Evolutionary conservation across 2,329 filamentous ascomycete species (phyloP).

Genomic region (Cadophora sp.): DNA sequence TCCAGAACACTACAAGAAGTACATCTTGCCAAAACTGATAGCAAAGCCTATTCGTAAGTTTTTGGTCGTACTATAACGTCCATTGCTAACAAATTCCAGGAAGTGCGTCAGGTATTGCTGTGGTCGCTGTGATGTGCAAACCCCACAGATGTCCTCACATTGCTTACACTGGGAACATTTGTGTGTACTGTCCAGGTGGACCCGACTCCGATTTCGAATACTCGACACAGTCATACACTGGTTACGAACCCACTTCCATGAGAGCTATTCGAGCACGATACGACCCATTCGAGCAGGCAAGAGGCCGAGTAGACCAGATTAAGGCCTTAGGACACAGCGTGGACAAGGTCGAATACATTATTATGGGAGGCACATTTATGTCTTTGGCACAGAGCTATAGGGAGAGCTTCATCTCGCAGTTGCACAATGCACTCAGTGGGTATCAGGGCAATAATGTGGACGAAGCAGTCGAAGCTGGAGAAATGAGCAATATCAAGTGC

Average conservation of each 20-base stretch:
- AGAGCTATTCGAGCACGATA: slow-evolving; percentile 95
- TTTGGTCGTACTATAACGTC: background rate
- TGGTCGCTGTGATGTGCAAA: slow-evolving; percentile 99
- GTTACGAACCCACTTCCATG: slow-evolving; percentile 99
- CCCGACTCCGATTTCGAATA: slow-evolving; percentile 99
- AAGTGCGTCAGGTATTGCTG: slow-evolving; percentile 95
- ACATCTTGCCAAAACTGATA: slow-evolving; percentile 93
- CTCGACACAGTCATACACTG: slow-evolving; percentile 97
- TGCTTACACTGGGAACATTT: slow-evolving; percentile 98
- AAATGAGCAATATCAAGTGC: slow-evolving; percentile 97
- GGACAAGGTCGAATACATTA: slow-evolving; percentile 99
- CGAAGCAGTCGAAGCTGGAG: slow-evolving; percentile 90
- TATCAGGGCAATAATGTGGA: slow-evolving; percentile 95
- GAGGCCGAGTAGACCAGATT: slow-evolving; percentile 95
- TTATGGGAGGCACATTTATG: slow-evolving; percentile 99
- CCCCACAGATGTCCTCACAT: slow-evolving; percentile 98
- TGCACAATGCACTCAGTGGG: slow-evolving; percentile 95
- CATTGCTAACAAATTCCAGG: slow-evolving; percentile 53
- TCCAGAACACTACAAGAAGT: slow-evolving; percentile 99
- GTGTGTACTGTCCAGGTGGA: slow-evolving; percentile 96
- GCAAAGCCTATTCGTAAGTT: slow-evolving; percentile 89
- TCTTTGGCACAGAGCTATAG: slow-evolving; percentile 88
- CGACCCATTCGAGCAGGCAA: slow-evolving; percentile 96
- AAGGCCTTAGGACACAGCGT: slow-evolving; percentile 95
- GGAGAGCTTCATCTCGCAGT: slow-evolving; percentile 91